Conservation (phyloP, 2,329 filamentous ascomycete genomes). For the Pleoardoris graminearum region DNA sequence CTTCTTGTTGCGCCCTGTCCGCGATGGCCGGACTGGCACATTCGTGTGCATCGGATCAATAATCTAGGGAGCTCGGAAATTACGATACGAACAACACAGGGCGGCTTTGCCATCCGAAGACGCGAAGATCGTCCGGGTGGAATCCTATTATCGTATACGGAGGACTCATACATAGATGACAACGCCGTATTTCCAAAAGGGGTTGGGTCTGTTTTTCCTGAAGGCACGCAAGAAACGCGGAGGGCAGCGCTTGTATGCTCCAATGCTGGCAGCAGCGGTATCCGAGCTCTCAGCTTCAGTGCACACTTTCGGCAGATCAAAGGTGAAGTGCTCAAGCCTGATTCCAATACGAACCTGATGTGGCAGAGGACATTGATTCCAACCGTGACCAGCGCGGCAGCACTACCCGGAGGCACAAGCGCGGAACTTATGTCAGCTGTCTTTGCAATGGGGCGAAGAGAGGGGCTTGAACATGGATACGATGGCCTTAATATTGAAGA, state of each 20-base stretch:
- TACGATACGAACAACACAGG: slow-evolving; percentile 22
- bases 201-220: slow-evolving; percentile 6
- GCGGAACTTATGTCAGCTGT: slow-evolving; percentile 25
- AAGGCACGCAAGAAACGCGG: slow-evolving; percentile 22
- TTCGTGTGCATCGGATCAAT: slow-evolving; percentile 26
- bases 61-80: slow-evolving; percentile 8
- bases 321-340: slow-evolving; percentile 34
- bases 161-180: background rate
- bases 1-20: slow-evolving; percentile 27
- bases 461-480: slow-evolving; percentile 18
- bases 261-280: slow-evolving; percentile 33
- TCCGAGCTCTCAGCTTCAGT: slow-evolving; percentile 13
- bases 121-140: slow-evolving; percentile 25
- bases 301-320: background rate
- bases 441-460: slow-evolving; percentile 27
- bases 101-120: slow-evolving; percentile 39
- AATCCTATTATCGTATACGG: slow-evolving; percentile 14
- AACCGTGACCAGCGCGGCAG: slow-evolving; percentile 14
- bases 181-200: background rate
- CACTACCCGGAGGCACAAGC: background rate
- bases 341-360: slow-evolving; percentile 42
- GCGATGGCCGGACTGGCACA: slow-evolving; percentile 38
- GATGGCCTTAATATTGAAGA: slow-evolving; percentile 15
- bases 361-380: slow-evolving; percentile 42
- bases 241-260: slow-evolving; percentile 28